These are phyloP conservation scores for Amanita subjunquillea DNA, from an alignment of 768 basidiomycete species.

Conservation along the genomic window DNA sequence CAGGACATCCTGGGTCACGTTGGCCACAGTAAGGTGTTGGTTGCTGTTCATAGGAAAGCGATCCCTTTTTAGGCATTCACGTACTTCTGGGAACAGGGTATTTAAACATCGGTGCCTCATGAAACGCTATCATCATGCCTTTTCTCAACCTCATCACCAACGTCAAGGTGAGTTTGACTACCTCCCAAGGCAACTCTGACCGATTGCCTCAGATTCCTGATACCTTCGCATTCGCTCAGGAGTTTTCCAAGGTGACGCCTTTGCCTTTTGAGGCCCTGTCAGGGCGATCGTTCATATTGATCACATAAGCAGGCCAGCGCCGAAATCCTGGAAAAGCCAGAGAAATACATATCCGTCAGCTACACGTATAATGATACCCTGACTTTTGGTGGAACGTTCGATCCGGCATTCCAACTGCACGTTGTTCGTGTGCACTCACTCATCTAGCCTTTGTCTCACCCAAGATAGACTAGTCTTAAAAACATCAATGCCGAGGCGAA, in stretches of 20 bases:
- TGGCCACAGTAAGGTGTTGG: slow-evolving; percentile 1
- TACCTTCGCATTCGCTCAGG: slow-evolving; percentile 30
- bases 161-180: slow-evolving; percentile 22
- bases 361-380: slow-evolving; percentile 50
- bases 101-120: no score
- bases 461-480: slow-evolving; percentile 41
- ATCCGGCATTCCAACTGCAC: slow-evolving; percentile 51
- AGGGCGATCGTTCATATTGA: not conserved
- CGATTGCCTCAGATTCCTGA: slow-evolving; percentile 20
- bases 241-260: slow-evolving; percentile 44
- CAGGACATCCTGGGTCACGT: slow-evolving; percentile 1
- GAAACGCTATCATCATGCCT: slow-evolving; percentile 21
- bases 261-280: not conserved
- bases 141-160: slow-evolving; percentile 33
- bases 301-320: slow-evolving; percentile 35
- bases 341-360: slow-evolving; percentile 41
- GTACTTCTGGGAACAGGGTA: not conserved
- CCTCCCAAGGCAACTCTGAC: not conserved
- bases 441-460: not conserved
- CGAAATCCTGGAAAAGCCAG: slow-evolving; percentile 42
- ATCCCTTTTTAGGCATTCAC: not conserved
- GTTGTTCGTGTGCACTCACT: slow-evolving; percentile 32
- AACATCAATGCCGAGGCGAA: slow-evolving; percentile 40
- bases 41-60: not conserved
- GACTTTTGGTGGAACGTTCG: slow-evolving; percentile 51